Evolutionary conservation across 257 asterid genomes (phyloP), one percentile per base, ranked within the genome.

Genomic region (Nicotiana attenuata): DNA sequence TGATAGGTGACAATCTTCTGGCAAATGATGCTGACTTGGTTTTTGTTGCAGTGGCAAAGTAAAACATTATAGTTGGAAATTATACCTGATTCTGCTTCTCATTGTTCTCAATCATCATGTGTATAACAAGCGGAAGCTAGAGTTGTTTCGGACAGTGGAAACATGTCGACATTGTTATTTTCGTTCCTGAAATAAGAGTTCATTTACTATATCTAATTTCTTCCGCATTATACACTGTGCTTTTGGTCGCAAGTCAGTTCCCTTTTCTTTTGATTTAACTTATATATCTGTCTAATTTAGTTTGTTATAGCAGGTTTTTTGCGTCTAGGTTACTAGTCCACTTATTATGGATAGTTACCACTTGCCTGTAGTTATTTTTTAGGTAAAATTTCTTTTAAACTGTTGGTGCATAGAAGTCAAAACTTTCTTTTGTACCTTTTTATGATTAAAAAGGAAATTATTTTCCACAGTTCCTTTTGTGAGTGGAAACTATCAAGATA

Each of bases 11-110:
- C 17, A 38, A n/a, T 80, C 28, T 33, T 61, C 17, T 73, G 63
- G 79, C 79, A 73, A 73, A 73, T 73, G 61, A 60, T 15, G 55
- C 57, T 78, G 45, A 57, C 47, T 60, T 78, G 29, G 45, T n/a
- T 35, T 76, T 78, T 64, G 69, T 33, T 47, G 59, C 53, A 78
- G 67, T 29, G 13, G 73, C 59, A 14, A 57, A 64, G 35, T 57
- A 8, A 78, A 41, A 9, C 16, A 5, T 78, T 78, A 78, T 78
- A 20, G 55, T 59, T 33, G 81, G 59, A 78, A n/a, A 9, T 45
- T 14, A 31, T 31, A 60, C 69, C 82, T 78, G 81, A 78, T 59
- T 71, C 15, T 71, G 78, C 22, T 45, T 71, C 7, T 45, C 38
- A 45, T 71, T 71, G 35, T 71, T 45, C 60, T 52, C 24, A 45